Evolutionary conservation across 2,329 filamentous ascomycete genomes (phyloP).

Genomic region (Chaetomiaceae sp.): DNA sequence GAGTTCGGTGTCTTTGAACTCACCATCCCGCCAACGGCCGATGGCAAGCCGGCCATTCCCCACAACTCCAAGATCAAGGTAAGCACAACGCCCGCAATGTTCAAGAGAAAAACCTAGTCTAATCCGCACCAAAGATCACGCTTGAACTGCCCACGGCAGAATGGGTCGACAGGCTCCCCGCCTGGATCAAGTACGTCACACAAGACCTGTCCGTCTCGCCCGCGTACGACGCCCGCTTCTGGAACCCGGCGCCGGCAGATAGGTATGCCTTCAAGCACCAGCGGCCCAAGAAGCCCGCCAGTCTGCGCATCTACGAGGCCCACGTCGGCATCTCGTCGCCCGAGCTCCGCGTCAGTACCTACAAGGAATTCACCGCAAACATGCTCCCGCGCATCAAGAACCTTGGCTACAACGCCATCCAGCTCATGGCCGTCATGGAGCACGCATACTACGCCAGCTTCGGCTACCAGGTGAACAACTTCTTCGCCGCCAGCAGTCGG

Average conservation of each 20-base stretch:
- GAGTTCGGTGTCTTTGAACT: slow-evolving; percentile 85
- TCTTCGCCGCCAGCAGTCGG: slow-evolving; percentile 94
- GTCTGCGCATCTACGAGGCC: slow-evolving; percentile 94
- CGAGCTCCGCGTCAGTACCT: slow-evolving; percentile 82
- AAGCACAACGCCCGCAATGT: slow-evolving; percentile 20
- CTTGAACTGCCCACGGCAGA: slow-evolving; percentile 75
- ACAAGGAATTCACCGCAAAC: slow-evolving; percentile 93
- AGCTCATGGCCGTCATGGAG: slow-evolving; percentile 99
- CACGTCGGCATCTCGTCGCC: slow-evolving; percentile 96
- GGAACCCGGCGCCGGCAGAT: slow-evolving; percentile 79
- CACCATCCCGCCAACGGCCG: slow-evolving; percentile 59
- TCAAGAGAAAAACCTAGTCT: neutral
- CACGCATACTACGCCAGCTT: slow-evolving; percentile 99
- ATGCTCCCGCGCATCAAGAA: slow-evolving; percentile 87
- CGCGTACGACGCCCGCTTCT: slow-evolving; percentile 91
- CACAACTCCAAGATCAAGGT: slow-evolving; percentile 98
- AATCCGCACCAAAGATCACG: slow-evolving; percentile 59
- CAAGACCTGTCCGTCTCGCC: slow-evolving; percentile 88
- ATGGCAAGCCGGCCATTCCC: slow-evolving; percentile 73
- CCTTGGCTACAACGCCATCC: slow-evolving; percentile 94
- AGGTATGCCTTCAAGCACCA: slow-evolving; percentile 80
- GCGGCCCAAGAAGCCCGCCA: slow-evolving; percentile 76
- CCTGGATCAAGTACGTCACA: slow-evolving; percentile 96
- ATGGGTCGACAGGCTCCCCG: slow-evolving; percentile 80
- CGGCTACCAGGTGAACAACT: slow-evolving; percentile 97